These are phyloP conservation scores for Arthromyces matolae DNA, from an alignment of 768 basidiomycete genomes.

Conservation along the genomic window DNA sequence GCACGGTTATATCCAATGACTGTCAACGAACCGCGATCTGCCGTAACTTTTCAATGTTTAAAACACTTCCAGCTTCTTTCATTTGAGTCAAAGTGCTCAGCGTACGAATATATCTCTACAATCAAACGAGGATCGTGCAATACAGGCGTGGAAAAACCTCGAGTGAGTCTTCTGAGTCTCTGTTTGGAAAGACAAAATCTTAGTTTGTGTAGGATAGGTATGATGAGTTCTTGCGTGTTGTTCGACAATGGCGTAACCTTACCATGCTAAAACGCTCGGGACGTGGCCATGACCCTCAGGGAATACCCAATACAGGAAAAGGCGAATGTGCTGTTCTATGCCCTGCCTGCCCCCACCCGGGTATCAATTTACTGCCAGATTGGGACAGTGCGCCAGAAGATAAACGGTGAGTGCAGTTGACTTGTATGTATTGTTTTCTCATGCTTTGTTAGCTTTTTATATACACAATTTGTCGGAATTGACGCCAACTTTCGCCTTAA, in stretches of 20 bases:
- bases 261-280: conserved; percentile 13
- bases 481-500: conserved; percentile 34
- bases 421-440: background rate
- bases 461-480: conserved; percentile 26
- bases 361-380: conserved; percentile 19
- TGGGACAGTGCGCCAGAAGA: conserved; percentile 17
- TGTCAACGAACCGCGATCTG: background rate
- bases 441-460: conserved; percentile 14
- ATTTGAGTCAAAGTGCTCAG: conserved; percentile 7
- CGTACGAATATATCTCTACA: conserved; percentile 6
- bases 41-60: conserved; percentile 5
- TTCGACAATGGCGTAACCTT: conserved; percentile 14
- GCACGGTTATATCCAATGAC: conserved; percentile 6
- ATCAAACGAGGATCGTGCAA: conserved; percentile 6
- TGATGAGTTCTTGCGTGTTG: conserved; percentile 1
- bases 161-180: too few species aligned
- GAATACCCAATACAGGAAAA: conserved; percentile 6
- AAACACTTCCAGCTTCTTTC: conserved; percentile 10
- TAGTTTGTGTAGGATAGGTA: conserved; percentile 12
- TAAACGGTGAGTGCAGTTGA: conserved; percentile 7
- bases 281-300: conserved; percentile 11
- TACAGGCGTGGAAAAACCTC: conserved; percentile 1
- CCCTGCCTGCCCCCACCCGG: conserved; percentile 27
- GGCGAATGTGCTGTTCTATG: conserved; percentile 23
- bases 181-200: background rate